Conservation (phyloP, 345 rosid species). For the Triadica sebifera region DNA sequence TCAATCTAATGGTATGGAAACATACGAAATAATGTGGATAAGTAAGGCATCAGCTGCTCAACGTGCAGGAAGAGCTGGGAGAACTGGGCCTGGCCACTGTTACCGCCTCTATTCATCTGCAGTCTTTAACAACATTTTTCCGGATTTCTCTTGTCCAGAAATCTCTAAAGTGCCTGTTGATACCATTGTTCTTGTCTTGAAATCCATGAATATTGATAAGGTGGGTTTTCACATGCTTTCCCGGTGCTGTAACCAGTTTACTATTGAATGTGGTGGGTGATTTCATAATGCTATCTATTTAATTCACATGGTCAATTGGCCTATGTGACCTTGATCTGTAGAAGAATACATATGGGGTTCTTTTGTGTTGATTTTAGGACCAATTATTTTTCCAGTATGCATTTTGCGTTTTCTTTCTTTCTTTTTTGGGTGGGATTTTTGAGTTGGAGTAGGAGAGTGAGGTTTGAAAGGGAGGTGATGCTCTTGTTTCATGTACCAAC, state of each 20-base stretch:
- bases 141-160: slow-evolving; percentile 76
- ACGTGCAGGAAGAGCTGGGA: slow-evolving; percentile 95
- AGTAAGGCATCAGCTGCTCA: slow-evolving; percentile 94
- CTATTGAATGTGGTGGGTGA: slow-evolving; percentile 1
- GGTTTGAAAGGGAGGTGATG: neutral
- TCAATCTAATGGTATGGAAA: slow-evolving; percentile 69
- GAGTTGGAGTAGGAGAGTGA: neutral
- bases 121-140: slow-evolving; percentile 63
- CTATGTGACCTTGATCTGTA: neutral
- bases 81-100: slow-evolving; percentile 96
- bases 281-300: neutral
- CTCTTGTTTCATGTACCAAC: neutral
- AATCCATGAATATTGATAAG: slow-evolving; percentile 81
- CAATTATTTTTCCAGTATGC: neutral
- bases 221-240: slow-evolving; percentile 32
- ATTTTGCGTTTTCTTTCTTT: neutral
- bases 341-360: neutral
- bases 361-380: neutral
- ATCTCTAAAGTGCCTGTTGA: slow-evolving; percentile 79
- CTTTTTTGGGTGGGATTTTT: neutral
- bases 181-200: slow-evolving; percentile 79
- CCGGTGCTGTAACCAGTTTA: neutral
- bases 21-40: slow-evolving; percentile 75
- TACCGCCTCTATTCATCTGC: slow-evolving; percentile 88
- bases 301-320: neutral